Percentiles rank a stretch among this genome's conserved stretches.
Conservation (phyloP, 2,329 filamentous ascomycete species). For the Diaporthe capsici region DNA sequence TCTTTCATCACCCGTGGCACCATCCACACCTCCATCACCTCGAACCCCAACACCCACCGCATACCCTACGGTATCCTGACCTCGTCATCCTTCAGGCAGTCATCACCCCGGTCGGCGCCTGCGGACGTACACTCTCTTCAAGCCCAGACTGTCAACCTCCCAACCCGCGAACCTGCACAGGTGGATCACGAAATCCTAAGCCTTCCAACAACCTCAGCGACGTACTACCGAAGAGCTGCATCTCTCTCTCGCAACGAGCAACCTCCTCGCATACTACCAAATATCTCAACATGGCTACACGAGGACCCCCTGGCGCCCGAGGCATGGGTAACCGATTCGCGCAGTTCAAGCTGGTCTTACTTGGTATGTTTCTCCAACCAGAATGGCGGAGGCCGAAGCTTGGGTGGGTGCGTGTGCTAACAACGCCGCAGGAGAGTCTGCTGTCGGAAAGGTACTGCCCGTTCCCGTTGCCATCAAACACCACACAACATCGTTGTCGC, state of each 20-base stretch:
- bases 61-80: constrained; percentile 32
- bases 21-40: constrained; percentile 39
- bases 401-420: constrained; percentile 52
- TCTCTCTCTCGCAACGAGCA: constrained; percentile 41
- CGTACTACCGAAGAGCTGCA: constrained; percentile 39
- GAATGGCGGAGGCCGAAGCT: constrained; percentile 18
- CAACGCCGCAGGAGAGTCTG: constrained; percentile 84
- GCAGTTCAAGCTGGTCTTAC: constrained; percentile 98
- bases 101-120: background rate
- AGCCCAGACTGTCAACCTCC: constrained; percentile 7
- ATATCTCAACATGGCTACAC: constrained; percentile 80
- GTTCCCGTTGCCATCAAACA: background rate
- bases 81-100: constrained; percentile 39
- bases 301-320: constrained; percentile 75
- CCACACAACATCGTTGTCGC: constrained; percentile 40
- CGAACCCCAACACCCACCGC: constrained; percentile 23
- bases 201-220: constrained; percentile 32
- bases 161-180: background rate
- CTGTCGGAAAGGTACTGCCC: constrained; percentile 89
- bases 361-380: constrained; percentile 75
- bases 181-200: constrained; percentile 33
- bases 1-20: constrained; percentile 36
- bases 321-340: constrained; percentile 88
- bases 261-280: constrained; percentile 37
- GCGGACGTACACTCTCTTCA: constrained; percentile 17